Percentiles rank a stretch among this genome's conserved stretches.
These are phyloP conservation scores for Krasilnikovozyma curviuscula DNA, from an alignment of 768 basidiomycete genomes.

Conservation along the genomic window DNA sequence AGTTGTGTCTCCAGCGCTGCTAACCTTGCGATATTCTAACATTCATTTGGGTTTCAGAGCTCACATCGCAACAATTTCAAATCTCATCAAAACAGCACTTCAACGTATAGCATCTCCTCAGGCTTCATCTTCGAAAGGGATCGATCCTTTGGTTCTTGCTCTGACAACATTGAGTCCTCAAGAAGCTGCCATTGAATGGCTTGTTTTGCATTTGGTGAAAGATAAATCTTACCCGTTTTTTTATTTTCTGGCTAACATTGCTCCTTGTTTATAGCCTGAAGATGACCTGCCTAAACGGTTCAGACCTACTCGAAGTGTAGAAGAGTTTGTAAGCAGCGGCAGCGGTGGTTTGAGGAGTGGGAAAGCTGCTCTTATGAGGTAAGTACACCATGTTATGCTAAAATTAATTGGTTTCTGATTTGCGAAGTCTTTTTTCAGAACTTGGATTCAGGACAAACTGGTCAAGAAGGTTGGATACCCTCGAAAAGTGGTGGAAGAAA, in stretches of 20 bases:
- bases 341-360: conserved; percentile 16
- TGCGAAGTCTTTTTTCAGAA: conserved; percentile 43
- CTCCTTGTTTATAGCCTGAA: conserved; percentile 23
- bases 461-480: conserved; percentile 74
- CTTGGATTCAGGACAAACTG: conserved; percentile 64
- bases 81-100: no score
- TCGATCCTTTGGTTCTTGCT: conserved; percentile 34
- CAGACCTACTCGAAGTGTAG: conserved; percentile 12
- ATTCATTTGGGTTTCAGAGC: no score
- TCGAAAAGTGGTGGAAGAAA: conserved; percentile 43
- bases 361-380: conserved; percentile 14
- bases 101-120: no score
- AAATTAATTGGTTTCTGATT: conserved; percentile 35
- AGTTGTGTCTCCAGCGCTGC: no score
- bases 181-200: conserved; percentile 65
- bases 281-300: conserved; percentile 50
- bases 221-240: background rate
- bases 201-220: conserved; percentile 60
- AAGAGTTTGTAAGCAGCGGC: conserved; percentile 12
- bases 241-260: background rate
- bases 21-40: no score
- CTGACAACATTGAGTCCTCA: conserved; percentile 40
- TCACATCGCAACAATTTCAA: no score
- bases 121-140: conserved; percentile 37
- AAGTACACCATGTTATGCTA: conserved; percentile 14